phyloP scores from a whole-genome alignment of 2,329 filamentous ascomycete genomes.

The Leptodontidium sp. region DNA sequence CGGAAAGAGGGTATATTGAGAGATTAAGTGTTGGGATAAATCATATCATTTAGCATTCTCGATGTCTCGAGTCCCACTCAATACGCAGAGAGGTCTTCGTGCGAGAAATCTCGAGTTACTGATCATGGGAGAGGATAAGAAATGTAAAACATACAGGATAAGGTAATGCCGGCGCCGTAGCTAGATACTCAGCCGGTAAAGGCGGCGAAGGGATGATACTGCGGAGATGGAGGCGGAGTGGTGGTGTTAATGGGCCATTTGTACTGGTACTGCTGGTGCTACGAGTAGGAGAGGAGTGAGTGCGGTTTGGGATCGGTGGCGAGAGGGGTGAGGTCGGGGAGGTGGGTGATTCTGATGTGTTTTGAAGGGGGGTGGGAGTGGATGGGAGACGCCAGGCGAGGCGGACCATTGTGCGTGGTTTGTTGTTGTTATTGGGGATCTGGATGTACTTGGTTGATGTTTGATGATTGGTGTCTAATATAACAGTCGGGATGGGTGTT shows the following conservation, averaged over 20 bases:
- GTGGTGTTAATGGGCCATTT: slow-evolving; percentile 24
- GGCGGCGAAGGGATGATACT: slow-evolving; percentile 40
- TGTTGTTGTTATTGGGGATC: background rate
- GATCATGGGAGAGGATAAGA: too few species aligned
- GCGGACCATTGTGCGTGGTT: background rate
- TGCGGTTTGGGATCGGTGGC: background rate
- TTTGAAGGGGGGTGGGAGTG: background rate
- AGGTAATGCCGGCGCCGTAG: too few species aligned
- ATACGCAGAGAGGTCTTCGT: too few species aligned
- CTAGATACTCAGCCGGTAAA: slow-evolving; percentile 38
- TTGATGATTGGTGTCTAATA: background rate
- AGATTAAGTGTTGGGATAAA: too few species aligned
- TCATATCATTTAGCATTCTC: too few species aligned
- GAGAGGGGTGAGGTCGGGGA: slow-evolving; percentile 12
- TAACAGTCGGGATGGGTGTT: background rate
- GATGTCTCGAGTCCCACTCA: too few species aligned
- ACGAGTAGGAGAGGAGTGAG: background rate
- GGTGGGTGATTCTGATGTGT: slow-evolving; percentile 13
- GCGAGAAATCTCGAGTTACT: too few species aligned
- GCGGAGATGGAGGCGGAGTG: slow-evolving; percentile 34
- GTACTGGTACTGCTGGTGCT: background rate
- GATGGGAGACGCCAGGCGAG: slow-evolving; percentile 11
- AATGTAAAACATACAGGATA: too few species aligned
- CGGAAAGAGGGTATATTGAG: too few species aligned
- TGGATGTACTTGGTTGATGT: background rate